Evolutionary conservation across 345 rosid genomes (phyloP).

Genomic region (Heritiera littoralis): DNA sequence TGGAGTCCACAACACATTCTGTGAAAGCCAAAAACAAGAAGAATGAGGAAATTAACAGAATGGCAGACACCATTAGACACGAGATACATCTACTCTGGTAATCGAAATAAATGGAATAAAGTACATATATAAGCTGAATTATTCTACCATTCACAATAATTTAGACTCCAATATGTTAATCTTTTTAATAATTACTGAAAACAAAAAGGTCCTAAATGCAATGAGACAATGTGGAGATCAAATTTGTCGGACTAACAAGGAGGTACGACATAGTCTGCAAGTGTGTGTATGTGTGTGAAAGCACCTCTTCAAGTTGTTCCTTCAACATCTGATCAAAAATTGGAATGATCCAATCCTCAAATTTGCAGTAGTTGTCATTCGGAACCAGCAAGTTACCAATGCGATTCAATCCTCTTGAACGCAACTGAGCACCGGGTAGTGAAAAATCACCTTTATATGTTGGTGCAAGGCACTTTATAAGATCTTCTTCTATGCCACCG

Average conservation of each 20-base stretch:
- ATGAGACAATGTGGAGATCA: not conserved
- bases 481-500: slow-evolving; percentile 98
- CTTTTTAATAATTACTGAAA: not conserved
- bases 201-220: not conserved
- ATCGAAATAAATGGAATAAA: not conserved
- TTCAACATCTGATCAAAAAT: slow-evolving; percentile 87
- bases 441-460: slow-evolving; percentile 89
- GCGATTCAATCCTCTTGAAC: slow-evolving; percentile 87
- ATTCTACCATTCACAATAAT: not conserved
- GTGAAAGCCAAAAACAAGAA: slow-evolving; percentile 27
- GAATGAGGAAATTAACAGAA: slow-evolving; percentile 12
- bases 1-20: slow-evolving; percentile 87
- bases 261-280: not conserved
- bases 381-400: slow-evolving; percentile 93
- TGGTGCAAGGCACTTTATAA: slow-evolving; percentile 91
- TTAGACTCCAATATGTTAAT: not conserved
- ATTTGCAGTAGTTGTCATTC: slow-evolving; percentile 93
- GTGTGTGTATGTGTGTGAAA: not conserved
- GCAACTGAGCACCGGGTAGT: slow-evolving; percentile 68
- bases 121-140: not conserved
- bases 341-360: slow-evolving; percentile 96
- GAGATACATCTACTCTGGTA: not conserved
- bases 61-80: not conserved
- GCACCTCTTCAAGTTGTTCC: slow-evolving; percentile 87
- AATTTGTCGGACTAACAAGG: not conserved